These are phyloP conservation scores for Prunus kanzakura DNA, from an alignment of 306 rosid genomes.

Conservation along the genomic window DNA sequence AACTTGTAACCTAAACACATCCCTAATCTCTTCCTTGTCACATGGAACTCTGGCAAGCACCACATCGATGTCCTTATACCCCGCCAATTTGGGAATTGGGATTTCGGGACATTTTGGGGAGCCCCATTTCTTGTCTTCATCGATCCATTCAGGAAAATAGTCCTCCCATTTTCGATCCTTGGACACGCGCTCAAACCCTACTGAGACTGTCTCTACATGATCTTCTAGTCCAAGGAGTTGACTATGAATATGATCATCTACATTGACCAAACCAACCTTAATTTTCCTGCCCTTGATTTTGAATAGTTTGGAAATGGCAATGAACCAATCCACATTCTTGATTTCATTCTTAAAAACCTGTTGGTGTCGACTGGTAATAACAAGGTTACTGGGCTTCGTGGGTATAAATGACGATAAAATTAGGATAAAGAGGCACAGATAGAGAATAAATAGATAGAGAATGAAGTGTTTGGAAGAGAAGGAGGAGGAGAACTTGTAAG, in stretches of 20 bases:
- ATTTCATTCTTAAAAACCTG: neutral
- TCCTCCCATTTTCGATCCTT: conserved; percentile 44
- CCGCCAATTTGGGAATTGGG: conserved; percentile 43
- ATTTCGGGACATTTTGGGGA: conserved; percentile 54
- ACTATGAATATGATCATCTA: conserved; percentile 2
- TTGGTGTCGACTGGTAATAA: neutral
- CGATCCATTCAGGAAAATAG: conserved; percentile 66
- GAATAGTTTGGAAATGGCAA: conserved; percentile 26
- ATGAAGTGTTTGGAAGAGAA: conserved; percentile 23
- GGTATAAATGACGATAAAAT: conserved; percentile 1
- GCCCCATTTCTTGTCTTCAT: conserved; percentile 41
- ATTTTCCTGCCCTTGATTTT: conserved; percentile 9
- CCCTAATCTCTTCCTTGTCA: conserved; percentile 40
- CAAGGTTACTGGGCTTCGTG: neutral
- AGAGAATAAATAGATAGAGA: conserved; percentile 26
- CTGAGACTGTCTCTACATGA: conserved; percentile 15
- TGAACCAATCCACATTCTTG: conserved; percentile 25
- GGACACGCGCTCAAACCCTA: conserved; percentile 33
- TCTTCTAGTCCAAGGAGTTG: conserved; percentile 11
- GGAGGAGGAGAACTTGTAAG: conserved; percentile 14
- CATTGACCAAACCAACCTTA: conserved; percentile 56
- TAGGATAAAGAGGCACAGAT: conserved; percentile 12
- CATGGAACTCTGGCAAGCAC: conserved; percentile 63
- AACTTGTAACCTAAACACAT: conserved; percentile 61
- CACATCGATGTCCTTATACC: conserved; percentile 47